A percentile compares a stretch with the other conserved stretches of the same genome.
phyloP scores from a whole-genome alignment of 345 rosid genomes.

The Eucalyptus tenuipes region DNA sequence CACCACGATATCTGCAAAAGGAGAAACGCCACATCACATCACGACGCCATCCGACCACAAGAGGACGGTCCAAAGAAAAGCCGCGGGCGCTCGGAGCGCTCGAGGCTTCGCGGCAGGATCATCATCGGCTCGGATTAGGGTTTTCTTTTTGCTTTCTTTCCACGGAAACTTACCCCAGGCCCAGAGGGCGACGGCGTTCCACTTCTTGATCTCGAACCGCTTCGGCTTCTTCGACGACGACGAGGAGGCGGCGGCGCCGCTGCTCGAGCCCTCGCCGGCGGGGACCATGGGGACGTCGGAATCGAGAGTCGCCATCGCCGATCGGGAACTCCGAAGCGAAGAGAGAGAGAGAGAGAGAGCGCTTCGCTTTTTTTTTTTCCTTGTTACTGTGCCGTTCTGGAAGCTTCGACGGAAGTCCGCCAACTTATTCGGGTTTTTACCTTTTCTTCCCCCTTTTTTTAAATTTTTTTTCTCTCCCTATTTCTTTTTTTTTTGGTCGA shows the following conservation, averaged over 20 bases:
- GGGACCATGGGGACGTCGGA: slow-evolving; percentile 78
- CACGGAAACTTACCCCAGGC: slow-evolving; percentile 60
- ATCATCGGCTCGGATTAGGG: slow-evolving; percentile 1
- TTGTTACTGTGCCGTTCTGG: not conserved
- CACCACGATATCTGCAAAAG: slow-evolving; percentile 75
- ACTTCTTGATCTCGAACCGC: slow-evolving; percentile 83
- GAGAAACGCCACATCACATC: not conserved
- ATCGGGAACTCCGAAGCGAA: not conserved
- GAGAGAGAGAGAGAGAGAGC: not conserved
- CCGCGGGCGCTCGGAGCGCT: no score
- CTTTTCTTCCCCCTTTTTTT: no score
- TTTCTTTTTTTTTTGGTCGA: no score
- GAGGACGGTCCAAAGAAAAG: not conserved
- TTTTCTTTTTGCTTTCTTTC: not conserved
- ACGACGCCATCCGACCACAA: not conserved
- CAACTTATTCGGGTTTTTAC: not conserved
- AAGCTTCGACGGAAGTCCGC: not conserved
- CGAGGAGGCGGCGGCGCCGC: slow-evolving; percentile 24
- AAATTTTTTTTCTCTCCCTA: accelerated
- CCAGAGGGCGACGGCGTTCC: slow-evolving; percentile 96
- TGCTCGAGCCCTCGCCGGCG: slow-evolving; percentile 57
- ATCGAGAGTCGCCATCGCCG: slow-evolving; percentile 56
- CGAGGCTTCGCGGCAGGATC: not conserved
- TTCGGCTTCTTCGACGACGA: slow-evolving; percentile 74
- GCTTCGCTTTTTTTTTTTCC: not conserved